A percentile compares a stretch with the other conserved stretches of the same genome.
Evolutionary conservation across 2,329 filamentous ascomycete species (phyloP).

Genomic region (Bipolaris oryzae): DNA sequence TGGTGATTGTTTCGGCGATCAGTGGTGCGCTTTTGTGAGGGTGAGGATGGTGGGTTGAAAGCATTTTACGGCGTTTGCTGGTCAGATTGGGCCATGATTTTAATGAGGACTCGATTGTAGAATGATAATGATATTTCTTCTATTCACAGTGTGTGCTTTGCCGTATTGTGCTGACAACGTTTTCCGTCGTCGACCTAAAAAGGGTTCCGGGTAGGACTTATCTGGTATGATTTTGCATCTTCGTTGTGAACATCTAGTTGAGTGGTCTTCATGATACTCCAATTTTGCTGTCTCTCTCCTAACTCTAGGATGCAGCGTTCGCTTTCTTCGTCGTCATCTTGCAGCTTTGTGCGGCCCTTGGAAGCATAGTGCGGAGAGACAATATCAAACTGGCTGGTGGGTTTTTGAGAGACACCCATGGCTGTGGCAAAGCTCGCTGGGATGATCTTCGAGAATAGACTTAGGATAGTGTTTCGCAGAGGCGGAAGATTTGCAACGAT

Average conservation of each 20-base stretch:
- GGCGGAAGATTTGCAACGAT: conserved; percentile 22
- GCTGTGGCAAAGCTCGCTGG: conserved; percentile 1
- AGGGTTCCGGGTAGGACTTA: background rate
- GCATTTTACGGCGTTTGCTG: too few relatives aligned
- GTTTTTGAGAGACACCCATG: background rate
- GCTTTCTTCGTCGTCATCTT: conserved; percentile 2
- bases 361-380: background rate
- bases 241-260: conserved; percentile 3
- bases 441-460: background rate
- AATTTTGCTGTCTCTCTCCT: conserved; percentile 5
- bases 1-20: conserved; percentile 35
- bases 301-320: conserved; percentile 15
- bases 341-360: background rate
- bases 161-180: too few relatives aligned
- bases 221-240: background rate
- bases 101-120: background rate
- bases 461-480: conserved; percentile 20
- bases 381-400: background rate
- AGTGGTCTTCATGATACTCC: conserved; percentile 11
- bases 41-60: too few relatives aligned
- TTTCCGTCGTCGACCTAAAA: too few relatives aligned
- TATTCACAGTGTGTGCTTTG: too few relatives aligned
- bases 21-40: conserved; percentile 37
- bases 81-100: too few relatives aligned
- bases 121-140: too few relatives aligned